phyloP scores from a whole-genome alignment of 768 basidiomycete species.

The Fistulinella prunicolor region DNA sequence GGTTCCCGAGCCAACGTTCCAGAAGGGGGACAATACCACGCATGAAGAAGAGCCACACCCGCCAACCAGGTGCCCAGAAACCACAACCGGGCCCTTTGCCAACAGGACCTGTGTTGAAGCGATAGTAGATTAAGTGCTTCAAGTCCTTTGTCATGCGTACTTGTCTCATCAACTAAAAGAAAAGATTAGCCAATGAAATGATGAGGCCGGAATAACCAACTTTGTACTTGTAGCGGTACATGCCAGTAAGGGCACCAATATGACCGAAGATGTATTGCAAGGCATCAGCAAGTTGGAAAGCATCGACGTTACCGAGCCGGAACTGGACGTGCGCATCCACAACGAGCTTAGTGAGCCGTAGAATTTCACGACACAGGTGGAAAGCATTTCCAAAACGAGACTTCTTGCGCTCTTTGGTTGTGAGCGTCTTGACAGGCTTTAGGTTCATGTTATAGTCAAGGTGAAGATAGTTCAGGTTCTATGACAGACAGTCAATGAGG shows the following conservation, averaged over 20 bases:
- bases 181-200: constrained; percentile 3
- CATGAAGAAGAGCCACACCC: constrained; percentile 99
- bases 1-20: constrained; percentile 96
- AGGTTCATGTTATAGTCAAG: constrained; percentile 98
- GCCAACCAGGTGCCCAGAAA: constrained; percentile 99
- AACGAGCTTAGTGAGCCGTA: constrained; percentile 96
- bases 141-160: constrained; percentile 99
- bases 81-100: constrained; percentile 99
- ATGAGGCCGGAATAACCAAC: constrained; percentile 35
- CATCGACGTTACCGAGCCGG: constrained; percentile 96
- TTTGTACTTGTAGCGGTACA: constrained; percentile 99
- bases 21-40: constrained; percentile 96
- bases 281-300: constrained; percentile 98
- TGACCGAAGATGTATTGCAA: constrained; percentile 97
- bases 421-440: constrained; percentile 96
- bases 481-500: constrained; percentile 3
- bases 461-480: constrained; percentile 93
- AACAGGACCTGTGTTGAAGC: constrained; percentile 99
- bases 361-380: constrained; percentile 95
- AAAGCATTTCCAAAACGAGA: constrained; percentile 99
- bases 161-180: constrained; percentile 87
- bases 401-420: constrained; percentile 99
- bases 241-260: constrained; percentile 96
- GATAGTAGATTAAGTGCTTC: constrained; percentile 97
- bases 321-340: constrained; percentile 99